Conservation (phyloP, 257 asterid genomes). For the Jacaranda mimosifolia region DNA sequence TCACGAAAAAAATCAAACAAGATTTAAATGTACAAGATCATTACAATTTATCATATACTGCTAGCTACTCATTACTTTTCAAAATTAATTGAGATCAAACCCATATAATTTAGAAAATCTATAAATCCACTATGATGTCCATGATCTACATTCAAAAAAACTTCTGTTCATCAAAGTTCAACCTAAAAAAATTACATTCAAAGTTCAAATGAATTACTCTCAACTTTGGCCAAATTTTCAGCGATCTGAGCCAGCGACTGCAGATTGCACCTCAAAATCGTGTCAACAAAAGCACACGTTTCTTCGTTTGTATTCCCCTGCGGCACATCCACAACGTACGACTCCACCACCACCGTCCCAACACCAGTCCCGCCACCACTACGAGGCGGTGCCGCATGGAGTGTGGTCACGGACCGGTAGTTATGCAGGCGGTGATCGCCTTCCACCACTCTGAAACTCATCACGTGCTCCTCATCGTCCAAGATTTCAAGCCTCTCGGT, state of each 20-base stretch:
- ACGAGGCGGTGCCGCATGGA: conserved; percentile 46
- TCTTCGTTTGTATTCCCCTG: conserved; percentile 82
- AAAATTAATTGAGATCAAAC: conserved; percentile 15
- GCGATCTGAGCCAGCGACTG: conserved; percentile 35
- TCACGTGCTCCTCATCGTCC: conserved; percentile 78
- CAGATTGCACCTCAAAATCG: conserved; percentile 80
- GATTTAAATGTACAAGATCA: not conserved
- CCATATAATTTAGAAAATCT: conserved; percentile 8
- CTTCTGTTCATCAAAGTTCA: conserved; percentile 24
- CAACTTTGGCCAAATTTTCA: conserved; percentile 39
- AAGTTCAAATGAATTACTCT: conserved; percentile 29
- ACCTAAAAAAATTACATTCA: not conserved
- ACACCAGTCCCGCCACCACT: conserved; percentile 28
- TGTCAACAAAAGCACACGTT: conserved; percentile 76
- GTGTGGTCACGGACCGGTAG: conserved; percentile 76
- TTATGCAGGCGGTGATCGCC: conserved; percentile 78
- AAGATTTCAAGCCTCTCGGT: conserved; percentile 78
- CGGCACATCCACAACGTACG: conserved; percentile 84
- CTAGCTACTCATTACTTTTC: not conserved
- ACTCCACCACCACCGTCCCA: conserved; percentile 76
- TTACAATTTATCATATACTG: not conserved
- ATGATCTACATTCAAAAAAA: conserved; percentile 41
- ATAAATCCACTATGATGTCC: conserved; percentile 23
- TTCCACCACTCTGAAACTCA: conserved; percentile 82
- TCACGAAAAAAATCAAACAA: not conserved